Base-by-base conservation (phyloP, 768 basidiomycete species). In the Tricholoma furcatifolium region DNA sequence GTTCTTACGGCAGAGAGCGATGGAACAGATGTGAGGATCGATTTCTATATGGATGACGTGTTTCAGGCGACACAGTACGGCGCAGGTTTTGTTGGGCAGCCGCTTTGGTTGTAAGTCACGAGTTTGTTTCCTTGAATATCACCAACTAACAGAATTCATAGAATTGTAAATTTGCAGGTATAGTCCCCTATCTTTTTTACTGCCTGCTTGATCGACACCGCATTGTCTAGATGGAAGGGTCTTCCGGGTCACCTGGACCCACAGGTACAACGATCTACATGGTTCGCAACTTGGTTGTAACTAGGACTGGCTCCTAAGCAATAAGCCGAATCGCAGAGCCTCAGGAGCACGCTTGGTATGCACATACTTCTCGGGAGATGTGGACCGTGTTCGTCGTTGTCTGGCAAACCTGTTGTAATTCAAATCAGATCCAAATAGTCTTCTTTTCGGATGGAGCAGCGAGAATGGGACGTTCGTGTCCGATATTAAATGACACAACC, bases 81-180 rank as follows among this genome's bases (percentile, higher is more conserved):
- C 0, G 55, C 67, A 34, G 73, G 73, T 23, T 77, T 74, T 52
- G 70, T 74, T 18, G 72, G 71, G 10, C 59, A 72, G 45, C 64
- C 75, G 1, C 54, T 77, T 49, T 76, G 73, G 71, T 61, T 77
- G 75, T 75, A 53, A 59, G 74, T 65, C 35, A 30, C 35, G 32
- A 39, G 21, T 32, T 39, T 20, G 15, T 31, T 31, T 12, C 14
- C 17, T 39, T 4, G 11, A 18, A 30, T 2, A 20, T 50, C 14
- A 35, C 5, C 30, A 30, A 18, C 36, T 40, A 23, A 51, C 9
- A 24, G 27, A 15, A 30, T 40, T 24, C 21, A 21, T 50, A 76
- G 74, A n/a, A 76, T 76, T 30, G 66, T 76, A 47, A 71, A 76
- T 51, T 58, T 75, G 12, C 74, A 75, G 69, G 73, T 70, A 46